phyloP scores from a whole-genome alignment of 225 moss, liverwort and hornwort genomes.

The Bryum argenteum region DNA sequence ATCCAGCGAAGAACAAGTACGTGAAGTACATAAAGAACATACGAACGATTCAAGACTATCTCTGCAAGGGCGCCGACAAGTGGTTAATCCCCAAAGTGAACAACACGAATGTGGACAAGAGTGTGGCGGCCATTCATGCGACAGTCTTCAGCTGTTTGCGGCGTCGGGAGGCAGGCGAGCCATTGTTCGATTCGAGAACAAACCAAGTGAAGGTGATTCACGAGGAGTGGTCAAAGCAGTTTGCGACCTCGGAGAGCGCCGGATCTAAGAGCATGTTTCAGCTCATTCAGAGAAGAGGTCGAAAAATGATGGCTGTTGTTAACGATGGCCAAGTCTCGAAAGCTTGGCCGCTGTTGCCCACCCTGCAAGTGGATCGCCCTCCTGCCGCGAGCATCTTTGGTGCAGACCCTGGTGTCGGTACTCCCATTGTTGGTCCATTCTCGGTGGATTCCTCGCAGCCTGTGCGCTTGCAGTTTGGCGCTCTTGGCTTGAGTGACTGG shows the following conservation, averaged over 20 bases:
- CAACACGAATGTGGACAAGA: conserved; percentile 98
- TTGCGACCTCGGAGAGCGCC: conserved; percentile 55
- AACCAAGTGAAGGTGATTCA: conserved; percentile 80
- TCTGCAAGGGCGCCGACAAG: conserved; percentile 88
- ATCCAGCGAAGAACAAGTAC: conserved; percentile 94
- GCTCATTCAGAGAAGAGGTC: conserved; percentile 85
- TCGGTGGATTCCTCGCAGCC: conserved; percentile 59
- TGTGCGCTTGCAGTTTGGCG: conserved; percentile 82
- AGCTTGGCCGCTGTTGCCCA: conserved; percentile 78
- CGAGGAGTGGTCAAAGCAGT: conserved; percentile 82
- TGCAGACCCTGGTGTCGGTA: conserved; percentile 47
- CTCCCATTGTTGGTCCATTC: conserved; percentile 81
- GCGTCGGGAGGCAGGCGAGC: conserved; percentile 77
- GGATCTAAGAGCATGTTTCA: conserved; percentile 97
- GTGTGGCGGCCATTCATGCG: conserved; percentile 92
- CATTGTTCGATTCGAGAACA: conserved; percentile 65
- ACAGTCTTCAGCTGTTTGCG: conserved; percentile 86
- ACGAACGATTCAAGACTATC: conserved; percentile 92
- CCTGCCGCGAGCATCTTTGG: conserved; percentile 39
- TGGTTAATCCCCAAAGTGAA: conserved; percentile 90
- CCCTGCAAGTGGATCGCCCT: conserved; percentile 44
- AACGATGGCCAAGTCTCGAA: conserved; percentile 79
- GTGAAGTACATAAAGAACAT: conserved; percentile 99
- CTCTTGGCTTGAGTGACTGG: conserved; percentile 73
- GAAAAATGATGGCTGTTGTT: conserved; percentile 82